A percentile compares a stretch with the other conserved stretches of the same genome.
Evolutionary conservation across 805 yeast genomes (phyloP).

Genomic region (Ogataea pini): DNA sequence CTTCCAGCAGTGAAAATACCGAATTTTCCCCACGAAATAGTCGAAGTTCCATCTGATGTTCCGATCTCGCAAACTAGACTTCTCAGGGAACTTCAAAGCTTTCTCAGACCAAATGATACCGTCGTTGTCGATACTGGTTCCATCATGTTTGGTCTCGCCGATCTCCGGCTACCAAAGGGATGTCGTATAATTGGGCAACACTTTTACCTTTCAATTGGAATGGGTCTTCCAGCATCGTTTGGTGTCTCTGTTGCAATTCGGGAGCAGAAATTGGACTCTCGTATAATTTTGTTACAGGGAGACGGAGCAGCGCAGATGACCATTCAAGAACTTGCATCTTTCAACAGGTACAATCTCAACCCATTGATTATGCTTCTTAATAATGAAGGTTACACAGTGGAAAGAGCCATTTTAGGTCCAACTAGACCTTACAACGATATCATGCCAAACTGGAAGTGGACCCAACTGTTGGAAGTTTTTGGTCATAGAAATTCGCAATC

Average conservation of each 20-base stretch:
- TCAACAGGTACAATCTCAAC: conserved; percentile 38
- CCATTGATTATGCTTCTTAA: conserved; percentile 77
- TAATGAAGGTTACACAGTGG: conserved; percentile 88
- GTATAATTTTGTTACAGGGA: conserved; percentile 78
- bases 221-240: conserved; percentile 81
- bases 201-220: conserved; percentile 85
- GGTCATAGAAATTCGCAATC: conserved; percentile 45
- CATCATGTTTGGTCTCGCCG: conserved; percentile 74
- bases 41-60: conserved; percentile 28
- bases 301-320: conserved; percentile 98
- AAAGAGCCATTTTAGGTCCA: conserved; percentile 82
- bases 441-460: conserved; percentile 81
- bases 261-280: conserved; percentile 44
- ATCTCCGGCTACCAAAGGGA: conserved; percentile 58
- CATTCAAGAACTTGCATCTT: conserved; percentile 60
- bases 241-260: conserved; percentile 77
- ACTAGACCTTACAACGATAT: conserved; percentile 78
- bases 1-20: conserved; percentile 16
- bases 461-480: conserved; percentile 61
- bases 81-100: conserved; percentile 39
- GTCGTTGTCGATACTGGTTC: conserved; percentile 85
- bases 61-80: conserved; percentile 50
- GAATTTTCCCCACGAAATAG: conserved; percentile 16
- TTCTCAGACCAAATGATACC: conserved; percentile 57
- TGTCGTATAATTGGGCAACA: conserved; percentile 61